These are phyloP conservation scores for Blumeria hordei DNA, from an alignment of 2,329 filamentous ascomycete genomes.

Conservation along the genomic window DNA sequence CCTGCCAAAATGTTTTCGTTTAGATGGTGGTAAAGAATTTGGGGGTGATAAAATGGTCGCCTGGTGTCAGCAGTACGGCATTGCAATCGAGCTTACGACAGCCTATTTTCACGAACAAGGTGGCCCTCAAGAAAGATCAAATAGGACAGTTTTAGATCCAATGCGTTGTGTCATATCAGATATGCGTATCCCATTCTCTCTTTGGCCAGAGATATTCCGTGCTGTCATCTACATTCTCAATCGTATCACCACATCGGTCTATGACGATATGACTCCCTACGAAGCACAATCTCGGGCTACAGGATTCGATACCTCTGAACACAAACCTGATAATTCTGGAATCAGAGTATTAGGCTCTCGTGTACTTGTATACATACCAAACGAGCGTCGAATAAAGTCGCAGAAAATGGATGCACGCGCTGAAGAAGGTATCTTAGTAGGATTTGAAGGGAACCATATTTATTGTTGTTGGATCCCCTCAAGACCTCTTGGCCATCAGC, in stretches of 20 bases:
- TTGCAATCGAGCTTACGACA: neutral
- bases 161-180: no score
- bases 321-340: neutral
- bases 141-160: no score
- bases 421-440: no score
- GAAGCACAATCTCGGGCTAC: no score
- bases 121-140: neutral
- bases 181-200: no score
- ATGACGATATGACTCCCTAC: no score
- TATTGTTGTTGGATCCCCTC: no score
- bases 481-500: neutral
- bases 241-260: no score
- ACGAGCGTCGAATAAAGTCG: neutral
- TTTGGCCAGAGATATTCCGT: no score
- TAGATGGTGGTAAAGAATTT: neutral
- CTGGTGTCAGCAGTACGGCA: neutral
- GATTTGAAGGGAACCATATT: no score
- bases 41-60: neutral
- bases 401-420: neutral
- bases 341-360: neutral
- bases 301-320: no score
- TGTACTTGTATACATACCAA: neutral
- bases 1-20: neutral
- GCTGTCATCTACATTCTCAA: no score
- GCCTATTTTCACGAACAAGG: neutral